phyloP scores from a whole-genome alignment of 73 alveolate genomes.

The Paramecium sonneborni region DNA sequence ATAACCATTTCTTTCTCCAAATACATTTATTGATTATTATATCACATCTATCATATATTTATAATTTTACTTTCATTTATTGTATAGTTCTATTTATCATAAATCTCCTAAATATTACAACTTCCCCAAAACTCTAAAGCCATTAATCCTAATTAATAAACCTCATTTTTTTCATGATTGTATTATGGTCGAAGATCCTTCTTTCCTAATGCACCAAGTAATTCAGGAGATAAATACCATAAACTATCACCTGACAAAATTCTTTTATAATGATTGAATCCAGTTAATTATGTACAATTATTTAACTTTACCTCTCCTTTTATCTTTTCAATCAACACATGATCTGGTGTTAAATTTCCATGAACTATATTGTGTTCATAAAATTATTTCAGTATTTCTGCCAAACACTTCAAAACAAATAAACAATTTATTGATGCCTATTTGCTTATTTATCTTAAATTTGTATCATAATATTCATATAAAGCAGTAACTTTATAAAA shows the following conservation, averaged over 20 bases:
- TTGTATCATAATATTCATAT: not conserved
- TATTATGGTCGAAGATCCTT: slow-evolving; percentile 34
- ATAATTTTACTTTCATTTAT: not conserved
- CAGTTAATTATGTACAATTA: not conserved
- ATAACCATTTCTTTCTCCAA: slow-evolving; percentile 15
- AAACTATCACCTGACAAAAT: not conserved
- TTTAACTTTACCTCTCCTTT: not conserved
- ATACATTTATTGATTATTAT: not conserved
- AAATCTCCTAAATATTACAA: not conserved
- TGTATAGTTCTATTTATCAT: not conserved
- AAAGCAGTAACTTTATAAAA: slow-evolving; percentile 34
- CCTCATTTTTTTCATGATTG: slow-evolving; percentile 27
- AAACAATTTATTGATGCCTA: not conserved
- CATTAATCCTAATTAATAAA: not conserved
- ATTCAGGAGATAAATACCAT: slow-evolving; percentile 56
- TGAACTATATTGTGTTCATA: not conserved
- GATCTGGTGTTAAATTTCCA: slow-evolving; percentile 46
- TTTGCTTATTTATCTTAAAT: not conserved
- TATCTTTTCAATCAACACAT: not conserved
- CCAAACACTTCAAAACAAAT: not conserved
- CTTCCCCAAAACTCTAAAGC: slow-evolving; percentile 13
- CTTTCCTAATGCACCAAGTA: not conserved
- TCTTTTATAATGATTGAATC: slow-evolving; percentile 28
- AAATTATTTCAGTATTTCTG: not conserved
- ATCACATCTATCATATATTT: not conserved